Evolutionary conservation across 2,329 filamentous ascomycete species (phyloP).

Genomic region (Aspergillus sp.): DNA sequence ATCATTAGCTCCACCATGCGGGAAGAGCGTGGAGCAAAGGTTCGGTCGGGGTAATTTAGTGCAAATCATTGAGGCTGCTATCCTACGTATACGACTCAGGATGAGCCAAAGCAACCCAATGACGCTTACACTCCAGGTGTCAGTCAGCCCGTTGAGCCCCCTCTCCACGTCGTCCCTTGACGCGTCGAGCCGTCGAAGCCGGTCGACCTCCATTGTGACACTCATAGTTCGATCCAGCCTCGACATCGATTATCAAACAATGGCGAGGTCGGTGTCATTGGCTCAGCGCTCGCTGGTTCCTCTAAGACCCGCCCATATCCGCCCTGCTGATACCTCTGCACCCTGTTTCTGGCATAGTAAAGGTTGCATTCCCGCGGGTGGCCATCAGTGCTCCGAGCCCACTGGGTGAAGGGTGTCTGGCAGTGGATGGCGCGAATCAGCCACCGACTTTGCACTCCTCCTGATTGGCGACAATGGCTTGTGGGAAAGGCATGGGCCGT

Average conservation of each 20-base stretch:
- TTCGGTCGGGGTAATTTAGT: slow-evolving; percentile 11
- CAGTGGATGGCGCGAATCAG: slow-evolving; percentile 29
- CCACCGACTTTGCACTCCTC: slow-evolving; percentile 16
- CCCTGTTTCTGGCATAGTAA: slow-evolving; percentile 38
- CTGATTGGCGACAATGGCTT: slow-evolving; percentile 28
- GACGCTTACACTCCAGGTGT: slow-evolving; percentile 37
- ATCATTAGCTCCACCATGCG: slow-evolving; percentile 17
- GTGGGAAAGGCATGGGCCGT: slow-evolving; percentile 20
- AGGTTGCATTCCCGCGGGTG: slow-evolving; percentile 41
- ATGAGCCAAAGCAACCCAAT: slow-evolving; percentile 28
- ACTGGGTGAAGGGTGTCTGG: slow-evolving; percentile 22
- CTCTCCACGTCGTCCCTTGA: slow-evolving; percentile 5
- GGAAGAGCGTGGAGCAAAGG: slow-evolving; percentile 16
- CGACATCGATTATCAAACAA: slow-evolving; percentile 3
- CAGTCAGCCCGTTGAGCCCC: slow-evolving; percentile 5
- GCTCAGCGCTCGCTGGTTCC: slow-evolving; percentile 17
- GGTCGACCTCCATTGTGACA: slow-evolving; percentile 13
- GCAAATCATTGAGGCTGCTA: slow-evolving; percentile 16
- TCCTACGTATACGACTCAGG: slow-evolving; percentile 17
- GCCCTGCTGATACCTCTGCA: slow-evolving; percentile 25
- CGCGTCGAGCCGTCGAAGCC: slow-evolving; percentile 14
- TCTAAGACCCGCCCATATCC: slow-evolving; percentile 26
- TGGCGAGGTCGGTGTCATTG: slow-evolving; percentile 16
- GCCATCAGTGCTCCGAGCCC: slow-evolving; percentile 29
- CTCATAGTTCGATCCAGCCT: slow-evolving; percentile 7